These are phyloP conservation scores for Mortierella polycephala DNA, from an alignment of 371 early-diverging fungal species.

Conservation along the genomic window DNA sequence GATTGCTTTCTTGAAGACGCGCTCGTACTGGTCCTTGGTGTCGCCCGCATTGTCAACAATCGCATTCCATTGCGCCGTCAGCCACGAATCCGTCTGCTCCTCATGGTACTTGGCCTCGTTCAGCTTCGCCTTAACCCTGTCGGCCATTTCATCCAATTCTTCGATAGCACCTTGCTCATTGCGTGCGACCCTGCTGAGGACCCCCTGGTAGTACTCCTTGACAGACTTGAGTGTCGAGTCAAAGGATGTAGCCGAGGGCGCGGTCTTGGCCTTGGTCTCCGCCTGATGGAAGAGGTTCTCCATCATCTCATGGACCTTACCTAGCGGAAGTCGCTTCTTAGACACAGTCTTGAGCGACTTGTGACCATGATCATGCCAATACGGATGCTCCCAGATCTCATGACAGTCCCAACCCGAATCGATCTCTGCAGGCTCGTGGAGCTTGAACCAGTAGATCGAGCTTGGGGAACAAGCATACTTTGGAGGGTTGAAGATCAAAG, in stretches of 20 bases:
- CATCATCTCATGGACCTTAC: constrained; percentile 18
- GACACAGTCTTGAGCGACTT: constrained; percentile 13
- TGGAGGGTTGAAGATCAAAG: constrained; percentile 31
- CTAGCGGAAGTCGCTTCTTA: constrained; percentile 20
- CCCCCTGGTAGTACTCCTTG: constrained; percentile 15
- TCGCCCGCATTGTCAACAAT: constrained; percentile 33
- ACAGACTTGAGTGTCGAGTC: constrained; percentile 23
- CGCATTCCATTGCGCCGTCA: constrained; percentile 33
- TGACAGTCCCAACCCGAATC: constrained; percentile 38
- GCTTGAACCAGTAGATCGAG: constrained; percentile 31
- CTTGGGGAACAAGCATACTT: constrained; percentile 38
- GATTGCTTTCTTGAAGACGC: constrained; percentile 27
- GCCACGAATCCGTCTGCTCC: constrained; percentile 39
- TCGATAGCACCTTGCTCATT: constrained; percentile 20
- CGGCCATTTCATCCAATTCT: constrained; percentile 18
- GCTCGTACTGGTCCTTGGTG: constrained; percentile 24
- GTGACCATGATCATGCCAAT: constrained; percentile 13
- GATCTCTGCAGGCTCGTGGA: constrained; percentile 13
- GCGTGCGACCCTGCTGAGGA: constrained; percentile 18
- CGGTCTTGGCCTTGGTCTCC: constrained; percentile 18
- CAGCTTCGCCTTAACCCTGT: constrained; percentile 23
- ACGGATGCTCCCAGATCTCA: constrained; percentile 39
- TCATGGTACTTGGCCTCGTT: constrained; percentile 36
- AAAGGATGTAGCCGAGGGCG: constrained; percentile 25
- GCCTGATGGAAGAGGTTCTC: constrained; percentile 21